Base-by-base conservation (phyloP, 495 filamentous ascomycete genomes). In the Aspergillus ostianus region DNA sequence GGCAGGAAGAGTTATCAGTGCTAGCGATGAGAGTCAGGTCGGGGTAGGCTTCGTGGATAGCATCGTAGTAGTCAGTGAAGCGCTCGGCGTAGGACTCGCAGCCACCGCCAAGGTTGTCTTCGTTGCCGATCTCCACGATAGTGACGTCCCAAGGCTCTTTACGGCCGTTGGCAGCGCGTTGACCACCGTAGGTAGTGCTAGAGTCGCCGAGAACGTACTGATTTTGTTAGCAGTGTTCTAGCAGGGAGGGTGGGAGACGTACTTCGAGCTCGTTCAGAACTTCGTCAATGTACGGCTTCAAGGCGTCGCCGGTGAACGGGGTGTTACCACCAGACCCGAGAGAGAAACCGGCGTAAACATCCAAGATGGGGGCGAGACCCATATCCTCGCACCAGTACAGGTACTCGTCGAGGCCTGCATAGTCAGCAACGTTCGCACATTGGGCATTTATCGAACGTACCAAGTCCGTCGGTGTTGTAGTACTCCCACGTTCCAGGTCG, bases 121-220 rank as follows among this genome's bases (percentile, higher is more conserved):
- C 85, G 61, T 89, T 88, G 26, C 87, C 87, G 62, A 89, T 78
- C 65, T 88, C 86, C 36, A 87, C 83, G 55, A 81, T 85, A 53
- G 76, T 77, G 54, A 89, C 71, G 20, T 64, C 73, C 72, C 80
- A 88, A 5, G 87, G 85, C 36, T 84, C 73, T 2, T 79, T 72
- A 56, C 86, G 78, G 12, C 86, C 87, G 9, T 85, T 74, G 10
- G 72, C 60, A 15, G 82, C 84, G 44, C 87, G 81, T 10, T 82
- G 65, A 9, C 80, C 75, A 27, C 87, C 87, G 73, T 82, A 89
- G 18, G 70, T 75, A 9, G 84, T 85, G 21, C 71, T 70, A 12
- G 70, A 69, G 55, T 78, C 74, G 44, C 87, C 85, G 21, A 77
- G 81, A 47, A 87, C 73, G 70, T 86, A 89, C 64, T 66, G 26